Evolutionary conservation across 1,284 basidiomycete species (phyloP), one percentile per base, ranked within the genome.

Genomic region (Leccinum solheimii): DNA sequence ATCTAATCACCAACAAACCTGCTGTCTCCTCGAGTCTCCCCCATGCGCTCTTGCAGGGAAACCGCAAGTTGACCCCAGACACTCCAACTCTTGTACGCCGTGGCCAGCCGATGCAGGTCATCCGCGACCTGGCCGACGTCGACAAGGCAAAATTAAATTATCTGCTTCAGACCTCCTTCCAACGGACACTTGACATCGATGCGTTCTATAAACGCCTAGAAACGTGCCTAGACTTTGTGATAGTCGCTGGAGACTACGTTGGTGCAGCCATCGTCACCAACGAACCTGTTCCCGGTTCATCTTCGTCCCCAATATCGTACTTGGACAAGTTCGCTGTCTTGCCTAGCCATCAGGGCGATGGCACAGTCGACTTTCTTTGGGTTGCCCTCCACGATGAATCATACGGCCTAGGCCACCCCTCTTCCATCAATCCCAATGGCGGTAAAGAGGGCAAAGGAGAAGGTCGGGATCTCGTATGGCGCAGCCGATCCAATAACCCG

Each of bases 351-450:
- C 97, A 99, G 76, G 97, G 97, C 16, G 96, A 98, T 72, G 97
- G 97, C 21, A 98, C 97, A 0, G 97, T 99, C 60, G 97, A 99
- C 79, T 99, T 99, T 79, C 80, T 99, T 51, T 99, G 97, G 97
- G 96, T 98, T 54, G 97, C 96, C 27, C 80, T 99, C 58, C 94
- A 98, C 69, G 97, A 99, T 77, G 97, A 99, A 77, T 95, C 97
- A 16, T 98, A 97, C 72, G 97, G 97, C 26, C 85, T 98, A 14
- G 97, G 97, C 7, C 84, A 96, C 62, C 88, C 93, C 13, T 96
- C 93, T 76, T 95, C 97, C 58, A 90, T 94, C 65, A 99, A 99
- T 76, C 93, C 96, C 30, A 95, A 95, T 64, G 97, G 97, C 4
- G 95, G 95, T 10, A 88, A 92, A 68, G 86, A 88, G 58, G 97